Percentiles rank a stretch among this genome's conserved stretches.
Evolutionary conservation across 345 rosid species (phyloP).

Genomic region (Populus euphratica): DNA sequence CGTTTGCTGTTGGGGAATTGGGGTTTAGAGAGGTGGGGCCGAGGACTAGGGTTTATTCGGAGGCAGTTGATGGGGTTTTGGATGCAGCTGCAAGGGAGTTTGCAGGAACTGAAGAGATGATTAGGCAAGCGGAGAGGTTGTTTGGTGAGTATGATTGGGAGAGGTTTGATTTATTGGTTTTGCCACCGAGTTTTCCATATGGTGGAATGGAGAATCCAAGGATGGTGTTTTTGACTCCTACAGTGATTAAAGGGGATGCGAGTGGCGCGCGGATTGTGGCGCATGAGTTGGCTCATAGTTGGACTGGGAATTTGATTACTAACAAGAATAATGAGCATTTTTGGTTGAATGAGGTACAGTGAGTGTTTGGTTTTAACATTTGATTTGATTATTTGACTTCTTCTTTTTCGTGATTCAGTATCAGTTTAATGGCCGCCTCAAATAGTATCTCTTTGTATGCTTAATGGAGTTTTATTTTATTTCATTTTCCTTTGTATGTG

Average conservation of each 20-base stretch:
- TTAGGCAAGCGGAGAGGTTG: constrained; percentile 70
- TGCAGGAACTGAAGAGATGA: constrained; percentile 88
- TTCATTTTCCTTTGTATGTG: neutral
- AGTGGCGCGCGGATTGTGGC: constrained; percentile 90
- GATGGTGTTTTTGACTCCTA: constrained; percentile 85
- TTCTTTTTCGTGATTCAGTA: neutral
- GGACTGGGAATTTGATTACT: constrained; percentile 93
- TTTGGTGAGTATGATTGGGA: constrained; percentile 88
- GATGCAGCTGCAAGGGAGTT: constrained; percentile 82
- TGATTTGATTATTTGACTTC: neutral
- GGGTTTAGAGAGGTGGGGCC: constrained; percentile 82
- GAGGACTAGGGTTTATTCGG: constrained; percentile 76
- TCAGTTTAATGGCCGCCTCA: neutral
- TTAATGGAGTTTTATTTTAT: neutral
- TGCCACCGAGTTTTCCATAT: constrained; percentile 91
- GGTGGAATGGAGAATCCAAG: constrained; percentile 96
- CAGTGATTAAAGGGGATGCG: constrained; percentile 84
- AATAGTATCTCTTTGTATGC: neutral
- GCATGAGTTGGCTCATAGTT: constrained; percentile 88
- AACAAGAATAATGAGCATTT: constrained; percentile 84
- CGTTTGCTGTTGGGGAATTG: constrained; percentile 84
- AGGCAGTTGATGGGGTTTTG: constrained; percentile 48
- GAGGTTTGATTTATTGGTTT: constrained; percentile 75
- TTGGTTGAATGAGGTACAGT: constrained; percentile 86
- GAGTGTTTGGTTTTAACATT: neutral